Base-by-base conservation (phyloP, 768 basidiomycete genomes). In the Rickenella mellea region DNA sequence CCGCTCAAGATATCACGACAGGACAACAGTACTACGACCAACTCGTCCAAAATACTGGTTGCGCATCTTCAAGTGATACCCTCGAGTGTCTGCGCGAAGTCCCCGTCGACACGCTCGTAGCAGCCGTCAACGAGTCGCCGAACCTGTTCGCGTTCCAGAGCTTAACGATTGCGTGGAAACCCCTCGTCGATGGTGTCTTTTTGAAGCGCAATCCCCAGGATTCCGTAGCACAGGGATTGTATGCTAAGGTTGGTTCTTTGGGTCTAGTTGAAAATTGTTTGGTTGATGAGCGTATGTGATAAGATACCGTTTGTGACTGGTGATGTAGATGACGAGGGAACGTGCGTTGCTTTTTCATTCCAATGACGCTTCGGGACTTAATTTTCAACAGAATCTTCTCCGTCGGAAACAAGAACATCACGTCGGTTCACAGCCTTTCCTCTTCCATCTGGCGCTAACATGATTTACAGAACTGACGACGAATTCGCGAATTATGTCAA, bases 101-200 rank as follows among this genome's bases (percentile, higher is more conserved):
- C 12, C 35, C 46, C 8, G 32, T 40, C 25, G 25, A 47, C 4
- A 39, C 26, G 11, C 40, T 50, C 21, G 41, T 38, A 30, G 22
- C 19, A 19, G 49, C 49, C 4, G 42, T 48, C 3, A 40, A 50
- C 17, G 39, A 29, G n/a, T 43, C 30, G n/a, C 46, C 46, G 27
- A 46, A 32, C 22, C 25, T 40, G 0, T 28, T 25, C 19, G 31
- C 20, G 20, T 40, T 22, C 14, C 19, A 17, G 5, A 40, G 39
- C n/a, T 15, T 55, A 20, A 42, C 46, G n/a, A 43, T 50, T 1
- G 46, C 57, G 1, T 59, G 53, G 52, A 26, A 43, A 4, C 58
- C 58, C 14, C 50, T 45, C 20, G 50, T 53, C 12, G 58, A 59
- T 20, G 57, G 57, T 0, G 45, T 46, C 5, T 55, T 58, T 40